A percentile compares a stretch with the other conserved stretches of the same genome.
Evolutionary conservation across 108 stramenopile species (phyloP).

Genomic region (Fistulifera solaris): DNA sequence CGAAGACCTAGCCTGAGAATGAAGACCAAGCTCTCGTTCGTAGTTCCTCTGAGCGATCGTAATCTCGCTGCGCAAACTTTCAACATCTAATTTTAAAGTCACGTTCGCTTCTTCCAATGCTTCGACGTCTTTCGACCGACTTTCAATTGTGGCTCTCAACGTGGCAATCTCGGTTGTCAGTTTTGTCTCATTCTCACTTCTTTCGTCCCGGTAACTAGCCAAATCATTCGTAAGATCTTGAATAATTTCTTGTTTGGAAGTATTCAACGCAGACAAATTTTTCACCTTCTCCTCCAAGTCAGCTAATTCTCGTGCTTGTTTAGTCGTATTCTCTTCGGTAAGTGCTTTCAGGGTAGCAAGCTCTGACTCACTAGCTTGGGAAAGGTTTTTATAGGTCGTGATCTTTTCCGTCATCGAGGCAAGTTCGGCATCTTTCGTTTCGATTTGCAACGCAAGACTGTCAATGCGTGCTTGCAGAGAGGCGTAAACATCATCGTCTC

Average conservation of each 20-base stretch:
- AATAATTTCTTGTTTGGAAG: slow-evolving; percentile 49
- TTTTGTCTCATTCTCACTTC: slow-evolving; percentile 46
- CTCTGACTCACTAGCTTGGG: slow-evolving; percentile 61
- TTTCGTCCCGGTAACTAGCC: slow-evolving; percentile 47
- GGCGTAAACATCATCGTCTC: slow-evolving; percentile 32
- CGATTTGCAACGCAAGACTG: slow-evolving; percentile 44
- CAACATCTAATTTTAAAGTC: slow-evolving; percentile 43
- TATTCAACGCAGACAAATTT: slow-evolving; percentile 26
- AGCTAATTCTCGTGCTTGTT: slow-evolving; percentile 28
- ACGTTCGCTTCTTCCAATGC: slow-evolving; percentile 27
- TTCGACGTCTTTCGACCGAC: slow-evolving; percentile 42
- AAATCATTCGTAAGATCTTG: slow-evolving; percentile 74
- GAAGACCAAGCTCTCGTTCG: slow-evolving; percentile 74
- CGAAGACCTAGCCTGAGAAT: slow-evolving; percentile 58
- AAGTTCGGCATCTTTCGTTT: slow-evolving; percentile 44
- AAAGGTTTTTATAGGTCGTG: slow-evolving; percentile 45
- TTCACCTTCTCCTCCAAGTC: slow-evolving; percentile 31
- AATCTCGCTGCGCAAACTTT: slow-evolving; percentile 34
- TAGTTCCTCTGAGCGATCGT: slow-evolving; percentile 51
- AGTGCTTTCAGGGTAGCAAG: slow-evolving; percentile 50
- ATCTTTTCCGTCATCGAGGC: slow-evolving; percentile 36
- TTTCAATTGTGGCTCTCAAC: slow-evolving; percentile 30
- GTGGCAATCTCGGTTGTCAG: slow-evolving; percentile 42
- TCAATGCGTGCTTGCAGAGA: slow-evolving; percentile 39
- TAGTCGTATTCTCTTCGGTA: slow-evolving; percentile 48